Base-by-base conservation (phyloP, 306 rosid genomes). In the Clitoria ternatea region DNA sequence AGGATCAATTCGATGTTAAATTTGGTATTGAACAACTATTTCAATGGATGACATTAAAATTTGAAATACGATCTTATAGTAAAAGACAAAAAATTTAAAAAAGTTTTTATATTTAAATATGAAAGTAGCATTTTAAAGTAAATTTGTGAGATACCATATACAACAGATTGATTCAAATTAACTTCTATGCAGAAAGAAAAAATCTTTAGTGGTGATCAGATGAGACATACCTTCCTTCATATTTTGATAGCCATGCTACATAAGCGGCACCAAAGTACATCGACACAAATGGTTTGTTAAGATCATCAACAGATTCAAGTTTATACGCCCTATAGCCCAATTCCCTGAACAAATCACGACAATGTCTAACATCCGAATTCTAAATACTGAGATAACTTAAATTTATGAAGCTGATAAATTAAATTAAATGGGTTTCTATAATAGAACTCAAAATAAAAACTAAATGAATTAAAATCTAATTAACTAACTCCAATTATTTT, bases 241-340 rank as follows among this genome's bases (percentile, higher is more conserved):
- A 93, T 67, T 88, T 87, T 13, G 77, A 75, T 77, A 93, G 68
- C 94, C 96, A 93, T 55, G 75, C 82, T 45, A 85, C 74, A 79
- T 88, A 93, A 44, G 94, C 96, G 44, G 96, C 88, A 74, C 98
- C 97, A 17, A 90, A 93, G 85, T 93, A 93, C 97, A 93, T 87
- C 19, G 97, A 93, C 75, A 88, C 77, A 61, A 93, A 93, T 19
- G 98, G 97, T 84, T 81, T 88, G 62, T 77, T 79, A 63, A 90
- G 74, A 81, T 90, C 97, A 35, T 88, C 90, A 9, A 22, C 74
- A 26, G 92, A 76, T 63, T 87, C 89, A 22, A 89, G 69, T 79
- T 52, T 88, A 53, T 88, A 90, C 30, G 87, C 88, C 74, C 82
- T 87, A 75, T 73, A 85, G 22, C 97, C 96, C 85, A 88, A 60